phyloP scores from a whole-genome alignment of 148 eudicot genomes.

The Chenopodium quinoa region DNA sequence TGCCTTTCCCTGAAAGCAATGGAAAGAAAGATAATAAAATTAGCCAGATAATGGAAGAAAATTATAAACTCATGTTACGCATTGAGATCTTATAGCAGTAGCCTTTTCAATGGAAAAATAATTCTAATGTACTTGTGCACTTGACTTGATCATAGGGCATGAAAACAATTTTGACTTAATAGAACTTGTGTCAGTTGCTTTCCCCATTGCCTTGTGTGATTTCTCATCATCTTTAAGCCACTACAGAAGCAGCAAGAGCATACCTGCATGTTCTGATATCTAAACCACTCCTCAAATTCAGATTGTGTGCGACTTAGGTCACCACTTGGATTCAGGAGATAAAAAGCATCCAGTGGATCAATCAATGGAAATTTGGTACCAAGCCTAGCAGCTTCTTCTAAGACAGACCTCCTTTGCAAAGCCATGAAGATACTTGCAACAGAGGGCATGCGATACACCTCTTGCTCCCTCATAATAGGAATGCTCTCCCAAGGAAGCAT shows the following conservation, averaged over 20 bases:
- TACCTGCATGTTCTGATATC: constrained; percentile 71
- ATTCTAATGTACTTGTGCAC: not conserved
- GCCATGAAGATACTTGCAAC: constrained; percentile 62
- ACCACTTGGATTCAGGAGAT: constrained; percentile 88
- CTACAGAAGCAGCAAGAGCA: not conserved
- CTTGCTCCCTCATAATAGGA: constrained; percentile 73
- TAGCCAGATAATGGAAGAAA: not conserved
- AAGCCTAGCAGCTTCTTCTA: constrained; percentile 32
- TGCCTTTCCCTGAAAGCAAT: constrained; percentile 60
- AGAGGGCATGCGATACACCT: constrained; percentile 97
- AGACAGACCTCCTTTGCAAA: constrained; percentile 46
- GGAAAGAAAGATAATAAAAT: not conserved
- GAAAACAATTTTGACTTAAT: too few species aligned
- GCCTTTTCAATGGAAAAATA: not conserved
- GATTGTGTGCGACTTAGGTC: constrained; percentile 75
- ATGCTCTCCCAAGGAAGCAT: constrained; percentile 97
- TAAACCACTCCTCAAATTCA: constrained; percentile 85
- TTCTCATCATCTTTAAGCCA: not conserved
- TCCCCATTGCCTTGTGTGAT: not conserved
- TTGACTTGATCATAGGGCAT: not conserved
- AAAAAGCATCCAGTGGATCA: constrained; percentile 92
- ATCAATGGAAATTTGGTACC: constrained; percentile 56
- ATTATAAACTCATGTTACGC: not conserved
- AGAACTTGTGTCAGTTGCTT: not conserved
- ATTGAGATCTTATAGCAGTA: not conserved